Conservation (phyloP, 192 early-diverging fungal species). For the Ambispora gerdemannii region DNA sequence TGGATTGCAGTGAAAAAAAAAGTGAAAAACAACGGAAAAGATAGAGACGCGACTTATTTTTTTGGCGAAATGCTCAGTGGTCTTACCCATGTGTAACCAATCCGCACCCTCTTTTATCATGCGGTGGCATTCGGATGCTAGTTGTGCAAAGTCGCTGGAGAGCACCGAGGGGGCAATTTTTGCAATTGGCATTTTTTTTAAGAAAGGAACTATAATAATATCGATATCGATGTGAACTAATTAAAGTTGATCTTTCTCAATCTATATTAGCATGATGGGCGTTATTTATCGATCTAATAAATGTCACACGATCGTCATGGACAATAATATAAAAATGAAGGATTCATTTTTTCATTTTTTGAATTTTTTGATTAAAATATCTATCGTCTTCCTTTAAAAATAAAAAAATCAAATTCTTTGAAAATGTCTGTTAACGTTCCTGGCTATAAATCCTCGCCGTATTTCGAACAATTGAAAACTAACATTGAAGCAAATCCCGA, state of each 20-base stretch:
- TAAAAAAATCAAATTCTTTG: too few species aligned
- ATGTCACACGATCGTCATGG: too few species aligned
- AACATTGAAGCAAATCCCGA: slow-evolving; percentile 60
- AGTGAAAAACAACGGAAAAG: neutral
- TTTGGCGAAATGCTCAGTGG: too few species aligned
- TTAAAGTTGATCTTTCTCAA: too few species aligned
- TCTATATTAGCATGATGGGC: too few species aligned
- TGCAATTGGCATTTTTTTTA: slow-evolving; percentile 58
- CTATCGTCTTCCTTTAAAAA: too few species aligned
- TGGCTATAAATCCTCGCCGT: slow-evolving; percentile 73
- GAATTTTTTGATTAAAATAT: too few species aligned
- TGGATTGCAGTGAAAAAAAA: neutral
- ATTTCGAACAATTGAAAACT: slow-evolving; percentile 68
- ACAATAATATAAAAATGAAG: too few species aligned
- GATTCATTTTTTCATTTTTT: too few species aligned
- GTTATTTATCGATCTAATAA: too few species aligned
- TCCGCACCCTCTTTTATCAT: slow-evolving; percentile 92
- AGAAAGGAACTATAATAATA: too few species aligned
- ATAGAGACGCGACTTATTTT: neutral
- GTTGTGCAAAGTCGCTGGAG: slow-evolving; percentile 82
- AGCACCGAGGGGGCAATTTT: slow-evolving; percentile 92
- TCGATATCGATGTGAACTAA: too few species aligned
- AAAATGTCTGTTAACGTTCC: slow-evolving; percentile 28
- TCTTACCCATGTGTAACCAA: slow-evolving; percentile 79
- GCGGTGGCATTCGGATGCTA: slow-evolving; percentile 80